Evolutionary conservation across 768 basidiomycete species (phyloP).

Genomic region (Tricholoma sp.): DNA sequence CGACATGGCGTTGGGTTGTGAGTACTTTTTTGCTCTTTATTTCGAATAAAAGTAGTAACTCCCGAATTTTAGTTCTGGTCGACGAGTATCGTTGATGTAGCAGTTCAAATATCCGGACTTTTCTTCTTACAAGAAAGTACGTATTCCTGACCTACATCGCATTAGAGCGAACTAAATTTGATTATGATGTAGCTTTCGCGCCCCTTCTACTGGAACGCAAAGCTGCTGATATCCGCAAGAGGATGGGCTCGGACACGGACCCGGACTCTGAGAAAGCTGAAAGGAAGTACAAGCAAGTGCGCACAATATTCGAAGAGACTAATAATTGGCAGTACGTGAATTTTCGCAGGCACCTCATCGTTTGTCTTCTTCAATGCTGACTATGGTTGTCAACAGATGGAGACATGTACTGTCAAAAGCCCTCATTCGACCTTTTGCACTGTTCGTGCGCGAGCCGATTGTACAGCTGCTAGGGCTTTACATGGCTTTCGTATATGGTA

Average conservation of each 20-base stretch:
- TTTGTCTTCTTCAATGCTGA: neutral
- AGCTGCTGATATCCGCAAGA: slow-evolving; percentile 39
- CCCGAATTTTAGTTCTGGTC: slow-evolving; percentile 47
- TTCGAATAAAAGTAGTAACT: neutral
- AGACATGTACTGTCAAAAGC: slow-evolving; percentile 44
- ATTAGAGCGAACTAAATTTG: neutral
- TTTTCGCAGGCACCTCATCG: neutral
- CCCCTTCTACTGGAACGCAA: slow-evolving; percentile 45
- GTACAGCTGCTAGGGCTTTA: slow-evolving; percentile 64
- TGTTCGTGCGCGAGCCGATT: slow-evolving; percentile 61
- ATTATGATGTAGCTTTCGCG: slow-evolving; percentile 33
- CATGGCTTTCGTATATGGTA: slow-evolving; percentile 66
- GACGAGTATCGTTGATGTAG: slow-evolving; percentile 50
- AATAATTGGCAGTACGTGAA: slow-evolving; percentile 38
- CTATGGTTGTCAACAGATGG: slow-evolving; percentile 35
- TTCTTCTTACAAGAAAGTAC: slow-evolving; percentile 61
- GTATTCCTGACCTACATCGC: slow-evolving; percentile 11
- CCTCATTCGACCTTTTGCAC: slow-evolving; percentile 60
- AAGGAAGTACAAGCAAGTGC: slow-evolving; percentile 25
- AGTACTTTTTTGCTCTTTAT: slow-evolving; percentile 15
- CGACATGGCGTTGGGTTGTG: slow-evolving; percentile 73
- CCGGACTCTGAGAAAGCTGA: slow-evolving; percentile 42
- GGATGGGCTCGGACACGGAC: slow-evolving; percentile 17
- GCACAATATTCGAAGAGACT: slow-evolving; percentile 42
- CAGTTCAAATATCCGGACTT: slow-evolving; percentile 51